Conservation (phyloP, 2,329 filamentous ascomycete genomes). For the Xylariaceae sp. region DNA sequence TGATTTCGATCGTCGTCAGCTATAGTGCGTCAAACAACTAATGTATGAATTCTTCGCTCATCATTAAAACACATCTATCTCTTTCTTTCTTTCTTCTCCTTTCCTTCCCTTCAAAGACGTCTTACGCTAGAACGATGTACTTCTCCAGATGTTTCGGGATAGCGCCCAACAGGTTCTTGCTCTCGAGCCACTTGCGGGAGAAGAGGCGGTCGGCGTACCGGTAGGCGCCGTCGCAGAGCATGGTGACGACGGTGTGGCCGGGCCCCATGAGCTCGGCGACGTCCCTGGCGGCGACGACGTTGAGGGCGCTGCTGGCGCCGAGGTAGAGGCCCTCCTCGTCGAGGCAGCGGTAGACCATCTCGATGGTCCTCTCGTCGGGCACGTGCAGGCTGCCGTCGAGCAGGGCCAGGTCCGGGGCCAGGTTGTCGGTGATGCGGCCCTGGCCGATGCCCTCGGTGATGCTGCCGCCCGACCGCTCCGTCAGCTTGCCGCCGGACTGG, state of each 20-base stretch:
- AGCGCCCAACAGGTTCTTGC: constrained; percentile 75
- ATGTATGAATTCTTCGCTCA: too few relatives aligned
- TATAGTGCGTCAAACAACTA: too few relatives aligned
- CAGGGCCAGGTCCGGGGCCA: constrained; percentile 75
- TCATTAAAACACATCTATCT: too few relatives aligned
- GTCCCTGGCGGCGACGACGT: constrained; percentile 92
- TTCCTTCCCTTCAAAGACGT: too few relatives aligned
- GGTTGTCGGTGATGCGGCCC: constrained; percentile 92
- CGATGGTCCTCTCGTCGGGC: constrained; percentile 87
- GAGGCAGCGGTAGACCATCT: constrained; percentile 94
- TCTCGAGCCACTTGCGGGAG: constrained; percentile 81
- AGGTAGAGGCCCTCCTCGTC: constrained; percentile 95
- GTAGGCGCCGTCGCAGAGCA: constrained; percentile 95
- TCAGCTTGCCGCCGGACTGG: constrained; percentile 72
- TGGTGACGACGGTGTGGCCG: constrained; percentile 86
- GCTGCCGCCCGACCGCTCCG: constrained; percentile 75
- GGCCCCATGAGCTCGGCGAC: constrained; percentile 84
- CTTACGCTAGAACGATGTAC: constrained; percentile 78
- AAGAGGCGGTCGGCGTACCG: constrained; percentile 92
- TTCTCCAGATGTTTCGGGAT: constrained; percentile 82
- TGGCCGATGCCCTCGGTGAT: constrained; percentile 99
- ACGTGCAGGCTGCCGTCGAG: constrained; percentile 82
- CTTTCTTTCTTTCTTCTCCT: too few relatives aligned
- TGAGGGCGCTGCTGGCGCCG: constrained; percentile 87
- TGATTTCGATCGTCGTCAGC: too few relatives aligned